Evolutionary conservation across 495 filamentous ascomycete species (phyloP).

Genomic region (Aspergillus cavernicola): DNA sequence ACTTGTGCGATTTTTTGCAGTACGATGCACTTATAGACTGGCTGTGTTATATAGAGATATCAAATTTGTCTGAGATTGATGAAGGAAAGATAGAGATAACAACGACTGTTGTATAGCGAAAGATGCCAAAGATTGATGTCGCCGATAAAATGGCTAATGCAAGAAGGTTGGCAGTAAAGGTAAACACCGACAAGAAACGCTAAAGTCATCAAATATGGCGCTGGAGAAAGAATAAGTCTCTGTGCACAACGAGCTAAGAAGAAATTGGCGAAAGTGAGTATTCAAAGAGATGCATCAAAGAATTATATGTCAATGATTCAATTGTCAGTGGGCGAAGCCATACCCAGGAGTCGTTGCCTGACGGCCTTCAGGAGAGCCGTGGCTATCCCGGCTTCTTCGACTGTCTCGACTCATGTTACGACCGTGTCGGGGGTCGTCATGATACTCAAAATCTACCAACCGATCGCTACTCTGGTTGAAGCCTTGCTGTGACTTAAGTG

Average conservation of each 20-base stretch:
- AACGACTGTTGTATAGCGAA: neutral
- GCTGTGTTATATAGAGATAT: neutral
- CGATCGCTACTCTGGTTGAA: conserved; percentile 38
- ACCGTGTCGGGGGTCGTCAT: conserved; percentile 28
- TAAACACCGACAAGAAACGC: conserved; percentile 17
- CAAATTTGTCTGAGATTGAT: neutral
- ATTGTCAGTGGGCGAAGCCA: conserved; percentile 40
- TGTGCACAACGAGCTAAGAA: conserved; percentile 13
- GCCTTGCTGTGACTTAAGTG: conserved; percentile 22
- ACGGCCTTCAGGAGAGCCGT: conserved; percentile 31
- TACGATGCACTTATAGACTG: too few relatives aligned
- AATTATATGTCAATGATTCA: too few relatives aligned
- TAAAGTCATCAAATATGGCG: conserved; percentile 20
- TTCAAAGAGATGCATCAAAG: conserved; percentile 7
- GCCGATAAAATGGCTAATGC: neutral
- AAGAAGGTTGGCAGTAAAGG: neutral
- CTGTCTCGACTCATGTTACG: conserved; percentile 39
- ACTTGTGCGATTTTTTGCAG: too few relatives aligned
- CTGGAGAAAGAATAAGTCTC: conserved; percentile 9
- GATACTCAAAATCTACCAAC: conserved; percentile 37
- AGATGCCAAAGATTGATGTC: neutral
- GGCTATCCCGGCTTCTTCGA: conserved; percentile 24
- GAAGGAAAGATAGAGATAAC: neutral
- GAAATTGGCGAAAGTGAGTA: conserved; percentile 1
- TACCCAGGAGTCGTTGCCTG: conserved; percentile 40